Evolutionary conservation across 2,329 filamentous ascomycete genomes (phyloP), one percentile per base, ranked within the genome.

Genomic region (Fusarium domesticum): DNA sequence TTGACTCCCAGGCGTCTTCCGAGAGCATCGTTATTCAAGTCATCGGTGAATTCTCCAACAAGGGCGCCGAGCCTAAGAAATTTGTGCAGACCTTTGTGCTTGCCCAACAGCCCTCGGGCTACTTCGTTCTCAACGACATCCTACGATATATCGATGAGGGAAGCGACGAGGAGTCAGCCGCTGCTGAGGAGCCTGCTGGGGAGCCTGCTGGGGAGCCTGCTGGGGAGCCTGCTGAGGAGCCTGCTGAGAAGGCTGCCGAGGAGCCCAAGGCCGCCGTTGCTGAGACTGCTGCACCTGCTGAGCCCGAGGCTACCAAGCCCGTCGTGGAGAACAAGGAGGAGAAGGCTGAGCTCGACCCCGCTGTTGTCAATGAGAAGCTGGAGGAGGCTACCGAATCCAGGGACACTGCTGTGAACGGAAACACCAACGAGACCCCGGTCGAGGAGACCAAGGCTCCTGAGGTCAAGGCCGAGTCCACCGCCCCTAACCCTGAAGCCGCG

Each of bases 21-120:
- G 83, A 91, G 50, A 95, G 91, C 73, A 97, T 98, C 58, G 84
- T 98, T 60, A 95, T 98, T 62, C 91, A 96, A 70, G 93, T 97
- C 61, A 96, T 98, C 64, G 93, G 93, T 55, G 92, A 97, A 72
- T 95, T 93, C 62, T 96, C 91, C 61, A 96, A 95, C 81, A 95
- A 95, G 70, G 83, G 82, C 37, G 84, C 85, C 53, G 88, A 93
- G 47, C 89, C 92, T 62, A 91, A 88, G 76, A 96, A 96, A 70
- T 98, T 98, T 64, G 87, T 91, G 32, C 93, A 98, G 77, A 97
- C 92, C 40, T 98, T 98, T 60, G 89, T 98, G 51, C 87, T 98
- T 51, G 93, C 93, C 37, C 84, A 92, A 69, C 93, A 98, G 73
- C 89, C 89, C 38, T 95, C 92, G 45, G 93, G 93, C 53, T 98